Conservation (phyloP, 371 early-diverging fungal genomes). For the Mortierella sp. region DNA sequence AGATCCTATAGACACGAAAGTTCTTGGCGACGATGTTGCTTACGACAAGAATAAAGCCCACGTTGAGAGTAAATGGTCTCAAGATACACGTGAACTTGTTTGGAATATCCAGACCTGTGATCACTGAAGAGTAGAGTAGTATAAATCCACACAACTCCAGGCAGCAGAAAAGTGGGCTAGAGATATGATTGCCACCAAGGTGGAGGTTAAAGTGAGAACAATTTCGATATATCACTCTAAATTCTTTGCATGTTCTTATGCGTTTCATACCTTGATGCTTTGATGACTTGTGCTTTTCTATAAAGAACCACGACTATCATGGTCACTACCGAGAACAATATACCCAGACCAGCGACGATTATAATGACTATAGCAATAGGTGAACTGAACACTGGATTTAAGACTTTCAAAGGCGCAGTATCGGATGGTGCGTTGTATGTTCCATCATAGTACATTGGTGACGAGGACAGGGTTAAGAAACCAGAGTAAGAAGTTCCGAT, state of each 20-base stretch:
- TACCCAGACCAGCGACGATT: constrained; percentile 57
- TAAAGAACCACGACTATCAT: constrained; percentile 61
- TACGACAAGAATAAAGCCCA: constrained; percentile 68
- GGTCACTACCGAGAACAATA: constrained; percentile 59
- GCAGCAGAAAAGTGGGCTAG: constrained; percentile 68
- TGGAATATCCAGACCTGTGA: constrained; percentile 66
- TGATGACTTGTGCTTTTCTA: constrained; percentile 66
- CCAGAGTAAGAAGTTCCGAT: constrained; percentile 67
- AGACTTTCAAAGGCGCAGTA: constrained; percentile 63
- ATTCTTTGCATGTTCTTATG: neutral
- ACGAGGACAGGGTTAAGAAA: constrained; percentile 56
- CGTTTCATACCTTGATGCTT: constrained; percentile 60
- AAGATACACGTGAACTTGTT: constrained; percentile 57
- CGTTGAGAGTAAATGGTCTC: constrained; percentile 64
- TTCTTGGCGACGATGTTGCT: constrained; percentile 76
- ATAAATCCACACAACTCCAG: constrained; percentile 69
- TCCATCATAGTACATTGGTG: constrained; percentile 69
- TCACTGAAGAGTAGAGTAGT: constrained; percentile 63
- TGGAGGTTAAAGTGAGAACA: neutral
- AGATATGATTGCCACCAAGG: neutral
- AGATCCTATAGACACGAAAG: constrained; percentile 72
- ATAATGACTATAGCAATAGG: constrained; percentile 60
- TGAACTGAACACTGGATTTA: constrained; percentile 63
- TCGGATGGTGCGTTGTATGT: constrained; percentile 64
- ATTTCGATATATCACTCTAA: neutral